Evolutionary conservation across 2,329 filamentous ascomycete species (phyloP).

Genomic region (Tolypocladium nubicola): DNA sequence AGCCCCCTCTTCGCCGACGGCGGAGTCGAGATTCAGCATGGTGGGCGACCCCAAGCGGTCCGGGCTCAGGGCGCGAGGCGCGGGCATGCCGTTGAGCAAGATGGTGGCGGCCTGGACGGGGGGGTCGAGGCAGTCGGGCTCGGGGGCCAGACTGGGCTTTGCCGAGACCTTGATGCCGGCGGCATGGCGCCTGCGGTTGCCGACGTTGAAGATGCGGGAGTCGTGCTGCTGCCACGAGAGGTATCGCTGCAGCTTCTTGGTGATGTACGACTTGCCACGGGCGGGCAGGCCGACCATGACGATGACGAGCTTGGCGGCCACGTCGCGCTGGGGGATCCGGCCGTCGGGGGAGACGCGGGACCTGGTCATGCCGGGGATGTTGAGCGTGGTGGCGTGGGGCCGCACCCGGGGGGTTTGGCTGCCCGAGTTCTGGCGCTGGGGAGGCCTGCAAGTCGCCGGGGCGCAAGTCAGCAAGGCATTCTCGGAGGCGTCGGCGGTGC

Average conservation of each 20-base stretch:
- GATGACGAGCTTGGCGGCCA: conserved; percentile 92
- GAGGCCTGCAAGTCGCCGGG: conserved; percentile 38
- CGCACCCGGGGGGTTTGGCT: conserved; percentile 67
- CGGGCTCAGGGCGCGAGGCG: conserved; percentile 18
- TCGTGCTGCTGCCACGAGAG: conserved; percentile 97
- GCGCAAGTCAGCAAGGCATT: not conserved
- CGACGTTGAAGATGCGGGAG: conserved; percentile 93
- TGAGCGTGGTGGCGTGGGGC: conserved; percentile 83
- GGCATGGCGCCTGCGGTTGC: conserved; percentile 75
- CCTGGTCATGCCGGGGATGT: conserved; percentile 91
- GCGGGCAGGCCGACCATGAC: conserved; percentile 97
- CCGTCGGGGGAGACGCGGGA: conserved; percentile 94
- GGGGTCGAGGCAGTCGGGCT: conserved; percentile 28
- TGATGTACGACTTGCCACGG: conserved; percentile 95
- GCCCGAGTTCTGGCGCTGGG: conserved; percentile 63
- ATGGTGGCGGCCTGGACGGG: conserved; percentile 45
- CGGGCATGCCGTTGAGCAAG: conserved; percentile 41
- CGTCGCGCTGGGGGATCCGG: conserved; percentile 84
- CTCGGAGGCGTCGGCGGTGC: not conserved
- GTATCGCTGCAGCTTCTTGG: conserved; percentile 93
- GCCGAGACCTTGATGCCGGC: conserved; percentile 43
- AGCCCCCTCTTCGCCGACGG: conserved; percentile 16
- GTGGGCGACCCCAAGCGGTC: conserved; percentile 25
- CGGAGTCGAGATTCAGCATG: conserved; percentile 22
- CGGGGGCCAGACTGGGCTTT: conserved; percentile 20